Evolutionary conservation across 2,329 filamentous ascomycete genomes (phyloP).

Genomic region (Bipolaris cookei): DNA sequence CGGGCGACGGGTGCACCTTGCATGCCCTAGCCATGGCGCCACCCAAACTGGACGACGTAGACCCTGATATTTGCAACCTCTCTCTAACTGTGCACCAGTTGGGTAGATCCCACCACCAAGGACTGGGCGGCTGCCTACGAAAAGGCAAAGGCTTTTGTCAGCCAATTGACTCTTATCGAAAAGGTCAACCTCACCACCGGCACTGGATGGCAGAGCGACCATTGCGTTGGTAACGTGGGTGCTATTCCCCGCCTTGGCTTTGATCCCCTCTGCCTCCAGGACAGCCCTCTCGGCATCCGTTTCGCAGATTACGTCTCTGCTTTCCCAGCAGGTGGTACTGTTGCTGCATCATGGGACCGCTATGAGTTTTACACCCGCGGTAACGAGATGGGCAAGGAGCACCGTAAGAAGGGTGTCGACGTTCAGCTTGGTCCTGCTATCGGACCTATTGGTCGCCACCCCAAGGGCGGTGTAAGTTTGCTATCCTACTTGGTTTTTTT

Average conservation of each 20-base stretch:
- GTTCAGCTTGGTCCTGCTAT: conserved; percentile 79
- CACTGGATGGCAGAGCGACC: conserved; percentile 67
- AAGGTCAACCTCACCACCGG: conserved; percentile 97
- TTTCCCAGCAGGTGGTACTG: conserved; percentile 78
- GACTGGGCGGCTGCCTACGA: conserved; percentile 76
- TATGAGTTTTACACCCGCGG: conserved; percentile 72
- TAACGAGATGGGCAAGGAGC: conserved; percentile 75
- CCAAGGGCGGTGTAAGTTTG: conserved; percentile 65
- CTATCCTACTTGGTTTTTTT: conserved; percentile 51
- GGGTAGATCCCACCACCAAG: conserved; percentile 74
- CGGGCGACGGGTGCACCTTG: background rate
- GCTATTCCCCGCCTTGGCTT: conserved; percentile 73
- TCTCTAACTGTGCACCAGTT: conserved; percentile 49
- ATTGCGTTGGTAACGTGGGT: conserved; percentile 72
- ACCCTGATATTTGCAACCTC: background rate
- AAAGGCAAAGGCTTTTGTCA: conserved; percentile 79
- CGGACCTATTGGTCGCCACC: conserved; percentile 72
- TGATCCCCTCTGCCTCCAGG: conserved; percentile 81
- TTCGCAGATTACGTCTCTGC: conserved; percentile 80
- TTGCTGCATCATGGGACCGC: conserved; percentile 83
- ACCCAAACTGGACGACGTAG: too few species aligned
- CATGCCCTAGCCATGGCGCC: background rate
- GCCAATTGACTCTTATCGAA: conserved; percentile 80
- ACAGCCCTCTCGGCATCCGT: conserved; percentile 81
- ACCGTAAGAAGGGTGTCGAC: conserved; percentile 75